These are phyloP conservation scores for Calendula officinalis DNA, from an alignment of 129 eudicot species.

Conservation along the genomic window DNA sequence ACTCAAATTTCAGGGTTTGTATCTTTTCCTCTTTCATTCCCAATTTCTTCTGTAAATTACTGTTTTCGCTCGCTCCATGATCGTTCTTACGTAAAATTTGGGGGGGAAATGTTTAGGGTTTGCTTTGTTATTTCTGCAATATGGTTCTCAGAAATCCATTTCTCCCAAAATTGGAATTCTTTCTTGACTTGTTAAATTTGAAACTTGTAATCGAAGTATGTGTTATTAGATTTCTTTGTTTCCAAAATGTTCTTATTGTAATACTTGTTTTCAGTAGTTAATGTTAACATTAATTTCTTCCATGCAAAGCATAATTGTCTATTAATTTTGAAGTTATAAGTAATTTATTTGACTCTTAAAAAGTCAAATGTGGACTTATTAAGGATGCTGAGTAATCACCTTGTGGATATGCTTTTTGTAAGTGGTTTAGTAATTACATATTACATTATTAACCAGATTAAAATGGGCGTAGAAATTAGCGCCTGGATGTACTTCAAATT, in stretches of 20 bases:
- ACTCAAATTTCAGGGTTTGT: conserved; percentile 21
- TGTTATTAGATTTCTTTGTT: conserved; percentile 1
- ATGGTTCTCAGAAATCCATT: neutral
- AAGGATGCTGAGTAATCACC: neutral
- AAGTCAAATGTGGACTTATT: conserved; percentile 11
- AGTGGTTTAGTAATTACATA: neutral
- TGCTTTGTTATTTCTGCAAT: neutral
- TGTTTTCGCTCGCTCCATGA: neutral
- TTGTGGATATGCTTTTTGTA: neutral
- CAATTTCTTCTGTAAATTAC: neutral
- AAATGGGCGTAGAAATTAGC: neutral
- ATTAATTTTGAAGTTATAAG: neutral
- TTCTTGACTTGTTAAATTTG: neutral
- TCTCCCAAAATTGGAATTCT: neutral
- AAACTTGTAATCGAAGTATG: conserved; percentile 2
- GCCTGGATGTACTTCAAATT: neutral
- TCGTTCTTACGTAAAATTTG: neutral
- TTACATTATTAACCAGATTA: neutral
- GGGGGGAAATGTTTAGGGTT: conserved; percentile 9
- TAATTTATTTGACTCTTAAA: conserved; percentile 3
- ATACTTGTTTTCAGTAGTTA: neutral
- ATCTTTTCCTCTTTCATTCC: conserved; percentile 5
- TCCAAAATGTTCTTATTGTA: conserved; percentile 1
- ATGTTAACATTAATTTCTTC: neutral
- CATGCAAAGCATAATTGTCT: neutral